A percentile compares a stretch with the other conserved stretches of the same genome.
phyloP scores from a whole-genome alignment of 1,284 basidiomycete species.

The Apiotrichum domesticum region DNA sequence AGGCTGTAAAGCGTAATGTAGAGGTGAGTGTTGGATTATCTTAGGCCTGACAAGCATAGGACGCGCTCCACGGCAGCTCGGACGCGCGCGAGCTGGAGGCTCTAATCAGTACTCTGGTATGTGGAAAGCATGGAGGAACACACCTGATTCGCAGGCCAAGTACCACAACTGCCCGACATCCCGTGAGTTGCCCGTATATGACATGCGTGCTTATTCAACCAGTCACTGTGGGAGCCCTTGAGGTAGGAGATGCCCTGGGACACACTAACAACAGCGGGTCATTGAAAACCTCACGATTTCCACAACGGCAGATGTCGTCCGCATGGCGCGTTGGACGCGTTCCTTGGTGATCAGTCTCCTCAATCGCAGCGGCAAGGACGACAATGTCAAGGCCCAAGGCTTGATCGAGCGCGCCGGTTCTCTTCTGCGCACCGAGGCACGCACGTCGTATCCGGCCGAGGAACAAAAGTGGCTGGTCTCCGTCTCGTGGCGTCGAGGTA shows the following conservation, averaged over 20 bases:
- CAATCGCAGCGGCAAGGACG: conserved; percentile 1
- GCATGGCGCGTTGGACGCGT: conserved; percentile 4
- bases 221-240: conserved; percentile 1
- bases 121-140: neutral
- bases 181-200: neutral
- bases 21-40: neutral
- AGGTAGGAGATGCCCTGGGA: neutral
- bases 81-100: neutral
- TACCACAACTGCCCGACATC: neutral
- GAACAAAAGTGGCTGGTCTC: conserved; percentile 3
- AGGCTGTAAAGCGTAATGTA: neutral
- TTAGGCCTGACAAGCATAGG: neutral
- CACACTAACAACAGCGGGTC: conserved; percentile 1
- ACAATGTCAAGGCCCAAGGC: neutral
- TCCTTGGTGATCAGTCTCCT: conserved; percentile 5
- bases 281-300: neutral
- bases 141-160: neutral
- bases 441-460: neutral
- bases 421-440: neutral
- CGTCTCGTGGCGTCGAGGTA: conserved; percentile 1
- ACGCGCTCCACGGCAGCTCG: neutral
- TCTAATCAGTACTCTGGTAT: neutral
- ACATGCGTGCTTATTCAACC: too few species aligned
- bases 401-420: neutral
- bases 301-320: neutral